Evolutionary conservation across 192 early-diverging fungal genomes (phyloP).

Genomic region (Backusella circina): DNA sequence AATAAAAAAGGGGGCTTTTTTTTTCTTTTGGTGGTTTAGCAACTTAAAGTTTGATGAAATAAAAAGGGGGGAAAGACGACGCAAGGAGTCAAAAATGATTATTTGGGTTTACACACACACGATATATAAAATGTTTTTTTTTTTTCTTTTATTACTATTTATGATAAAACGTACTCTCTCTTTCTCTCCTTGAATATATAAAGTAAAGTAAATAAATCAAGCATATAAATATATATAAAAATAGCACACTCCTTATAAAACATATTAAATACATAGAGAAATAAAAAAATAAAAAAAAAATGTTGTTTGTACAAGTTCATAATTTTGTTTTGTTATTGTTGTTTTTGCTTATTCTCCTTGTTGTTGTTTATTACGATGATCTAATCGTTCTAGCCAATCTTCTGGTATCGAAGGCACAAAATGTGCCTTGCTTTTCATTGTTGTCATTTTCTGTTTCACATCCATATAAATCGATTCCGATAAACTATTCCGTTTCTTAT

Average conservation of each 20-base stretch:
- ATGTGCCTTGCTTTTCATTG: conserved; percentile 4
- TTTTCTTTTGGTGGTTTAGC: background rate
- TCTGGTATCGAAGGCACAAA: conserved; percentile 28
- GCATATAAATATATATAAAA: background rate
- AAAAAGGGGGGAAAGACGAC: background rate
- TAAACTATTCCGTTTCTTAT: background rate
- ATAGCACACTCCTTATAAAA: background rate
- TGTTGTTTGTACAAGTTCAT: background rate
- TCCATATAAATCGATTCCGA: conserved; percentile 8
- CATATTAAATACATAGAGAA: background rate
- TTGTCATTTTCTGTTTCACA: conserved; percentile 8
- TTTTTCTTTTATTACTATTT: background rate
- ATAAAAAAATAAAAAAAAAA: background rate
- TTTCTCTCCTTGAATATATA: background rate
- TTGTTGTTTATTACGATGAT: conserved; percentile 10
- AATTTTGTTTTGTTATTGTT: background rate
- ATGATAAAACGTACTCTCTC: background rate
- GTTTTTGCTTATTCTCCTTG: background rate
- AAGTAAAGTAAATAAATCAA: background rate
- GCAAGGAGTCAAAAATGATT: background rate
- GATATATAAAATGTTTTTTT: too few relatives aligned
- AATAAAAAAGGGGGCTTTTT: background rate
- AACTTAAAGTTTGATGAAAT: background rate
- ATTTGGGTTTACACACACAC: too few relatives aligned
- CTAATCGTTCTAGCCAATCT: conserved; percentile 31